phyloP scores from a whole-genome alignment of 306 rosid genomes.

The Pyrus communis region DNA sequence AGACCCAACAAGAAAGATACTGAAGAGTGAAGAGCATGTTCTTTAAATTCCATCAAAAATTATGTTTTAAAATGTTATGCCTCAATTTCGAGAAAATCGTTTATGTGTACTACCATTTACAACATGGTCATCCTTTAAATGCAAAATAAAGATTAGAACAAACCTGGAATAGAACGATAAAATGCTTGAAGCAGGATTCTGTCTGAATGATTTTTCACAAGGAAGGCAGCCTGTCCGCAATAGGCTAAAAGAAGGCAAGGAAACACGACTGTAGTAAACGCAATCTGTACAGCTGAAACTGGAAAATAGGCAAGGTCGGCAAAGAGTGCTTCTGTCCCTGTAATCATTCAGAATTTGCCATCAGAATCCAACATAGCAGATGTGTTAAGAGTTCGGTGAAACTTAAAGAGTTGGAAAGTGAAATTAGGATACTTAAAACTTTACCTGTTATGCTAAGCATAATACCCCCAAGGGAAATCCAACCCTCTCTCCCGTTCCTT shows the following conservation, averaged over 20 bases:
- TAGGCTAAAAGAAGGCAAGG: slow-evolving; percentile 96
- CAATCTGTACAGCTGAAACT: slow-evolving; percentile 91
- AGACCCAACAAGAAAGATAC: neutral
- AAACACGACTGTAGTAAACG: slow-evolving; percentile 84
- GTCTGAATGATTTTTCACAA: slow-evolving; percentile 16
- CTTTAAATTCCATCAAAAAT: neutral
- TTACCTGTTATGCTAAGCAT: slow-evolving; percentile 96
- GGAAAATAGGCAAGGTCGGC: slow-evolving; percentile 96
- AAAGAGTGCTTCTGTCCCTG: slow-evolving; percentile 98
- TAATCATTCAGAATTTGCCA: slow-evolving; percentile 20
- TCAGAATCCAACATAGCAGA: slow-evolving; percentile 18
- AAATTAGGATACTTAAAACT: slow-evolving; percentile 9
- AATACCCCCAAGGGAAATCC: slow-evolving; percentile 96
- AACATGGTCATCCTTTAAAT: neutral
- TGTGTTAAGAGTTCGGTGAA: neutral
- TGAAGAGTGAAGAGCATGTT: neutral
- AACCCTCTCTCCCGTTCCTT: slow-evolving; percentile 63
- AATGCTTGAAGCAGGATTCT: slow-evolving; percentile 30
- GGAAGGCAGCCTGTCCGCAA: slow-evolving; percentile 96
- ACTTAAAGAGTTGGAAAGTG: neutral
- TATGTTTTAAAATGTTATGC: neutral
- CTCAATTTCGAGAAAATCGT: neutral
- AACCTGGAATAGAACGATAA: slow-evolving; percentile 96
- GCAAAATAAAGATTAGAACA: slow-evolving; percentile 6
- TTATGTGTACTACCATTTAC: neutral